Conservation (phyloP, 2,329 filamentous ascomycete species). For the Hypoxylon sp. region DNA sequence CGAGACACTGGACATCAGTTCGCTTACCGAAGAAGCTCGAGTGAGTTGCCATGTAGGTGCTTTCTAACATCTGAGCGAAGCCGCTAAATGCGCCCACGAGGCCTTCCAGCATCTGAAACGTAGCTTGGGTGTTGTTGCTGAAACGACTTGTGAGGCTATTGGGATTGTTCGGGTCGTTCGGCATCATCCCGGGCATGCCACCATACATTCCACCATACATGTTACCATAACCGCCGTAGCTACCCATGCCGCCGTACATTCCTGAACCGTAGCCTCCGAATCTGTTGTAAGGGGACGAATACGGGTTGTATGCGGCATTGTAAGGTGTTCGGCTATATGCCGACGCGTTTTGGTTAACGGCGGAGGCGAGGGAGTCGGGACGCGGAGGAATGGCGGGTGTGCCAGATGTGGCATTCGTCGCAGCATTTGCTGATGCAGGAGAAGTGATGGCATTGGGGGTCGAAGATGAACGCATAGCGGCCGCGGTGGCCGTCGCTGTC, state of each 20-base stretch:
- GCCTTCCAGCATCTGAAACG: slow-evolving; percentile 98
- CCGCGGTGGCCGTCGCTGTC: slow-evolving; percentile 57
- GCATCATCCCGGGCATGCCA: slow-evolving; percentile 60
- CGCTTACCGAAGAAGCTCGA: slow-evolving; percentile 94
- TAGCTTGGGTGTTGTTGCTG: slow-evolving; percentile 93
- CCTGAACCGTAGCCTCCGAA: slow-evolving; percentile 37
- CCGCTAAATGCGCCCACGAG: slow-evolving; percentile 96
- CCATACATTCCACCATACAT: slow-evolving; percentile 53
- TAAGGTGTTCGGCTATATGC: slow-evolving; percentile 75
- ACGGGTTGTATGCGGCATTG: slow-evolving; percentile 62
- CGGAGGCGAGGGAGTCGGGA: slow-evolving; percentile 79
- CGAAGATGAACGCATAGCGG: slow-evolving; percentile 56
- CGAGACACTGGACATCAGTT: neutral
- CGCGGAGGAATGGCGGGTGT: slow-evolving; percentile 82
- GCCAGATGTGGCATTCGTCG: slow-evolving; percentile 49
- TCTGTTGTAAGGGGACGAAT: slow-evolving; percentile 56
- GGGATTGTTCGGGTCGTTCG: slow-evolving; percentile 81
- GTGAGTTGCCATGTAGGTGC: slow-evolving; percentile 99
- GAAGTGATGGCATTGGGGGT: slow-evolving; percentile 56
- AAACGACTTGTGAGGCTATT: slow-evolving; percentile 96
- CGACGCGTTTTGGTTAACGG: slow-evolving; percentile 89
- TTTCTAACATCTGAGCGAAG: slow-evolving; percentile 99
- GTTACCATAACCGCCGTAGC: slow-evolving; percentile 56
- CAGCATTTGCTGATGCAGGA: slow-evolving; percentile 52
- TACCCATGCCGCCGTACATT: slow-evolving; percentile 51